A percentile compares a stretch with the other conserved stretches of the same genome.
Conservation (phyloP, 176 grass and related monocot species). For the Zoysia japonica region DNA sequence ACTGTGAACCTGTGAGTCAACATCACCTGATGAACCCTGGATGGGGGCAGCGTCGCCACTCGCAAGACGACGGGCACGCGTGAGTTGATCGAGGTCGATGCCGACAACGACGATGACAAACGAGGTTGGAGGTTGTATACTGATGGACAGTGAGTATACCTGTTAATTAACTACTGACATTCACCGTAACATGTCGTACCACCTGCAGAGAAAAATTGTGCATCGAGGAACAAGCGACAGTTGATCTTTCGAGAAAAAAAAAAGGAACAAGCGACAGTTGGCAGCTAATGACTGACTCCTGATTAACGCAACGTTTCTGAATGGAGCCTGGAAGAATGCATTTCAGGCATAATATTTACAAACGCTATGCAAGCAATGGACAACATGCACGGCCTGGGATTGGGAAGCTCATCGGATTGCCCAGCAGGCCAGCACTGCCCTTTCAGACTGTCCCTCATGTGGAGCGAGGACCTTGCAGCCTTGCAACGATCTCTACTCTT, state of each 20-base stretch:
- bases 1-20: constrained; percentile 29
- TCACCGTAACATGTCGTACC: not conserved
- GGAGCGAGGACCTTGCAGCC: not conserved
- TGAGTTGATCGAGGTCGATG: not conserved
- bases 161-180: not conserved
- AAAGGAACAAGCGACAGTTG: not conserved
- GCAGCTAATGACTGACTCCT: constrained; percentile 4
- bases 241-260: too few relatives aligned
- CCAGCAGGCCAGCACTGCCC: not conserved
- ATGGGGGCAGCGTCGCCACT: not conserved
- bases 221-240: not conserved
- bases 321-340: not conserved
- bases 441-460: constrained; percentile 2
- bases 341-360: constrained; percentile 14
- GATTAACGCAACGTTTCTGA: not conserved
- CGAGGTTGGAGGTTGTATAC: too few relatives aligned
- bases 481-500: constrained; percentile 6
- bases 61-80: not conserved
- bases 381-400: not conserved
- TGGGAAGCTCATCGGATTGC: not conserved
- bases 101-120: too few relatives aligned
- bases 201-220: not conserved
- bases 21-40: not conserved
- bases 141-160: too few relatives aligned
- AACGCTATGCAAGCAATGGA: not conserved